Conservation (phyloP, 257 asterid species). For the Nicotiana tomentosiformis region DNA sequence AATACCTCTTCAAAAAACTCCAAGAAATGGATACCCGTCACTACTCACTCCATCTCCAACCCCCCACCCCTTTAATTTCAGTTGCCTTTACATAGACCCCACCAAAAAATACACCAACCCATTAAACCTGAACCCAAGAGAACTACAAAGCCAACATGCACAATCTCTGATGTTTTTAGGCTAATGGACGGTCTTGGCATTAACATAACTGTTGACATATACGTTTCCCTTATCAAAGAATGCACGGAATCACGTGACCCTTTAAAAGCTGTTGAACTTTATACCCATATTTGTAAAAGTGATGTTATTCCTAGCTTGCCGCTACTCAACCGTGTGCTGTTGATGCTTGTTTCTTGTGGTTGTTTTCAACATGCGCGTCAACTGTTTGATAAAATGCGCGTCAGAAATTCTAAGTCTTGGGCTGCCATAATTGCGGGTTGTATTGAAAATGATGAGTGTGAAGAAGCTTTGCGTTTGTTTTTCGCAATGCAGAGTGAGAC, state of each 20-base stretch:
- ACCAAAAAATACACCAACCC: conserved; percentile 7
- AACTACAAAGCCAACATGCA: conserved; percentile 19
- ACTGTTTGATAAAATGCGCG: conserved; percentile 56
- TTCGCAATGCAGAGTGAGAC: conserved; percentile 33
- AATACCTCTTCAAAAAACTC: background rate
- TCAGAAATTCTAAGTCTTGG: conserved; percentile 57
- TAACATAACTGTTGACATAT: conserved; percentile 41
- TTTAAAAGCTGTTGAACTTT: conserved; percentile 39
- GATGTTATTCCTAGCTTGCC: conserved; percentile 27
- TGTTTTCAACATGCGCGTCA: conserved; percentile 38
- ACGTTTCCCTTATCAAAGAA: conserved; percentile 57
- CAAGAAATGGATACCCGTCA: background rate
- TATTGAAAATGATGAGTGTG: conserved; percentile 37
- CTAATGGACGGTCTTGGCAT: conserved; percentile 58
- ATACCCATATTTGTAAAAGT: conserved; percentile 35
- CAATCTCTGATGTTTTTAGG: conserved; percentile 53
- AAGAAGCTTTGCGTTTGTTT: conserved; percentile 36
- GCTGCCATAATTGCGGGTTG: conserved; percentile 54
- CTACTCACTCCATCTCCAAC: conserved; percentile 10
- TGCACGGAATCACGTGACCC: conserved; percentile 47
- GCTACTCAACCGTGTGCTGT: conserved; percentile 36
- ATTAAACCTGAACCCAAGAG: conserved; percentile 23
- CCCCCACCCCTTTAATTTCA: conserved; percentile 32
- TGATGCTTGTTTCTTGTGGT: conserved; percentile 42
- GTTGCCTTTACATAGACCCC: conserved; percentile 46